These are phyloP conservation scores for Umbelopsis vinacea DNA, from an alignment of 192 early-diverging fungal species.

Conservation along the genomic window DNA sequence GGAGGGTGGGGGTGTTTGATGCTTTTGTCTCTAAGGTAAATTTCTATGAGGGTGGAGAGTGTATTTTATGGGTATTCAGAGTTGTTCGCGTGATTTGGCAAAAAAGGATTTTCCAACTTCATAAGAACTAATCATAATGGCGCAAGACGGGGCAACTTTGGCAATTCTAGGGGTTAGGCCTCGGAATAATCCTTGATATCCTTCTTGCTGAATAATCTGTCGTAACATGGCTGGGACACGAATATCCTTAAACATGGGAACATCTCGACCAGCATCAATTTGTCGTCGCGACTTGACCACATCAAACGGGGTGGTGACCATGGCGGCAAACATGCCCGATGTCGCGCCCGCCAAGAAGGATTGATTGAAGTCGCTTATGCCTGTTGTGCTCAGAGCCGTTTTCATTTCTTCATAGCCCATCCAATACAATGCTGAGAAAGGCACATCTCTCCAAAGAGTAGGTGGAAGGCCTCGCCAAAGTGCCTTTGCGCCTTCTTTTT, in stretches of 20 bases:
- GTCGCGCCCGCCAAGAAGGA: constrained; percentile 83
- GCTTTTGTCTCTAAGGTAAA: too few relatives aligned
- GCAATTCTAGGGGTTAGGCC: constrained; percentile 73
- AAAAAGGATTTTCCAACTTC: constrained; percentile 69
- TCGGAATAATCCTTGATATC: constrained; percentile 56
- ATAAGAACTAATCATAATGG: constrained; percentile 93
- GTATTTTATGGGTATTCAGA: background rate
- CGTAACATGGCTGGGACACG: constrained; percentile 40
- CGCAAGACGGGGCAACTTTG: constrained; percentile 93
- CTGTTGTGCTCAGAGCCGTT: constrained; percentile 28
- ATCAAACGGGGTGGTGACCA: constrained; percentile 95
- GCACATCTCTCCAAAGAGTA: constrained; percentile 93
- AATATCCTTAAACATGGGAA: constrained; percentile 19
- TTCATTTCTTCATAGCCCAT: constrained; percentile 86
- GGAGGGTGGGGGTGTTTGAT: background rate
- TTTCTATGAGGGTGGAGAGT: background rate
- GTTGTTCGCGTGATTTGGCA: constrained; percentile 25
- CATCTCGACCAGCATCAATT: constrained; percentile 50
- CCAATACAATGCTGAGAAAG: constrained; percentile 96
- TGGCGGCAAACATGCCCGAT: constrained; percentile 86
- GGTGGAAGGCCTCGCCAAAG: constrained; percentile 91
- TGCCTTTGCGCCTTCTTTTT: constrained; percentile 54
- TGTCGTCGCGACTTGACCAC: constrained; percentile 93
- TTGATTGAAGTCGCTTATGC: constrained; percentile 57
- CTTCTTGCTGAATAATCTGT: constrained; percentile 56